Conservation (phyloP, 352 stramenopile species). For the Plasmopara viticola region DNA sequence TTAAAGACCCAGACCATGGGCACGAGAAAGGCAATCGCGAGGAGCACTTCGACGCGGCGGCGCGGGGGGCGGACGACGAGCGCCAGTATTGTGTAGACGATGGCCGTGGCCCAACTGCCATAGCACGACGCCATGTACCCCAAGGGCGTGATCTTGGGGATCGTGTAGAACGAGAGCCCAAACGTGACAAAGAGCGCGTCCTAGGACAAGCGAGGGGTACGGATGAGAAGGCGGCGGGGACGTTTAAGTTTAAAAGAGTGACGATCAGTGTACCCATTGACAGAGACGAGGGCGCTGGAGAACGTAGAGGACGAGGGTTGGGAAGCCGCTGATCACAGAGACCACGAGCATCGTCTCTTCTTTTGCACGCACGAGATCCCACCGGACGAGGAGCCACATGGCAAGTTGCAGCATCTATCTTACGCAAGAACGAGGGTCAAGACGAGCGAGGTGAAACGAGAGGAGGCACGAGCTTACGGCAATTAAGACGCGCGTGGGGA, state of each 20-base stretch:
- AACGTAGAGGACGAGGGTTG: slow-evolving; percentile 58
- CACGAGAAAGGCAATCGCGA: slow-evolving; percentile 63
- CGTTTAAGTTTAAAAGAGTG: background rate
- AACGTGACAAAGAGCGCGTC: slow-evolving; percentile 81
- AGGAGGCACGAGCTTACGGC: slow-evolving; percentile 20
- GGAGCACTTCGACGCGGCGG: slow-evolving; percentile 38
- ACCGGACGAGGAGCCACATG: slow-evolving; percentile 72
- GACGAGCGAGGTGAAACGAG: background rate
- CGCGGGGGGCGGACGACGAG: slow-evolving; percentile 48
- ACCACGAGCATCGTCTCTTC: slow-evolving; percentile 73
- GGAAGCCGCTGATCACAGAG: slow-evolving; percentile 62
- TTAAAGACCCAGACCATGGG: slow-evolving; percentile 81
- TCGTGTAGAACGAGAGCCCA: slow-evolving; percentile 80
- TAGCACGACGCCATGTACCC: slow-evolving; percentile 69
- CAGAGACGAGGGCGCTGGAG: slow-evolving; percentile 67
- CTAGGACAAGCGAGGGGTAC: slow-evolving; percentile 14
- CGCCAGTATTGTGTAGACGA: slow-evolving; percentile 46
- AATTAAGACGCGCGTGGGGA: slow-evolving; percentile 62
- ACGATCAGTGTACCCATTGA: slow-evolving; percentile 57
- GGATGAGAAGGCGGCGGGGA: slow-evolving; percentile 6
- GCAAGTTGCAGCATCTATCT: slow-evolving; percentile 58
- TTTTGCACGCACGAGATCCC: slow-evolving; percentile 56
- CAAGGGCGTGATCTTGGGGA: slow-evolving; percentile 77
- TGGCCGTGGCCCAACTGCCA: slow-evolving; percentile 60
- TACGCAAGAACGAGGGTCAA: background rate